These are phyloP conservation scores for Fusarium napiforme DNA, from an alignment of 2,329 filamentous ascomycete species.

Conservation along the genomic window DNA sequence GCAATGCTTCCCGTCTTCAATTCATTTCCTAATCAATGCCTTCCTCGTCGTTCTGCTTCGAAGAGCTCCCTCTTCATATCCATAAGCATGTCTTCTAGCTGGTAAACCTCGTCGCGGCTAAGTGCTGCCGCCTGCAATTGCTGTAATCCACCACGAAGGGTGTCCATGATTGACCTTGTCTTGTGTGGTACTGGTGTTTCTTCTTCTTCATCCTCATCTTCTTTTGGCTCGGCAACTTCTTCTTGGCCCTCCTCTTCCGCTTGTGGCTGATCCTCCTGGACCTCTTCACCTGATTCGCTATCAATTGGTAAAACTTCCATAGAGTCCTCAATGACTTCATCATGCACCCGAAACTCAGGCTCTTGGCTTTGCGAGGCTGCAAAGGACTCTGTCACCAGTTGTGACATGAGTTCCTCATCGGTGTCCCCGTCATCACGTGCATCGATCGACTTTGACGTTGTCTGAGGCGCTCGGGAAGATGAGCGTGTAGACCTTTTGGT, in stretches of 20 bases:
- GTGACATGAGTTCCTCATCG: constrained; percentile 56
- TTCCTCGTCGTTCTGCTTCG: constrained; percentile 72
- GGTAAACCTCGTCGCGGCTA: constrained; percentile 71
- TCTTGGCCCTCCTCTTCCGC: constrained; percentile 1
- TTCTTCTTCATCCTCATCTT: constrained; percentile 5
- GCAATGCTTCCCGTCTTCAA: constrained; percentile 30
- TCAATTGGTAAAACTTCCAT: constrained; percentile 33
- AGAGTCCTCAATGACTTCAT: constrained; percentile 31
- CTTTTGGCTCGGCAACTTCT: constrained; percentile 1
- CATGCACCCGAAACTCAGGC: constrained; percentile 19
- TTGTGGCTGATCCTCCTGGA: neutral
- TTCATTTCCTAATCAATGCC: constrained; percentile 46
- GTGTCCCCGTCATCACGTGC: constrained; percentile 48
- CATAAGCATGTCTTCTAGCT: constrained; percentile 82
- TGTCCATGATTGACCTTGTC: constrained; percentile 45
- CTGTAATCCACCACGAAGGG: constrained; percentile 57
- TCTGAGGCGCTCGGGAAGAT: constrained; percentile 3
- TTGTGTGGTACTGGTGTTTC: constrained; percentile 19
- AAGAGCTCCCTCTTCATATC: constrained; percentile 80
- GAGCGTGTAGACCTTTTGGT: constrained; percentile 17
- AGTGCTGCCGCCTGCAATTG: constrained; percentile 70
- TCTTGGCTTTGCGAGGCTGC: constrained; percentile 51
- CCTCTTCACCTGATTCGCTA: neutral
- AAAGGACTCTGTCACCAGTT: constrained; percentile 54
- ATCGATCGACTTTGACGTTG: neutral